phyloP scores from a whole-genome alignment of 345 rosid species.

The Hibiscus tridactylites region DNA sequence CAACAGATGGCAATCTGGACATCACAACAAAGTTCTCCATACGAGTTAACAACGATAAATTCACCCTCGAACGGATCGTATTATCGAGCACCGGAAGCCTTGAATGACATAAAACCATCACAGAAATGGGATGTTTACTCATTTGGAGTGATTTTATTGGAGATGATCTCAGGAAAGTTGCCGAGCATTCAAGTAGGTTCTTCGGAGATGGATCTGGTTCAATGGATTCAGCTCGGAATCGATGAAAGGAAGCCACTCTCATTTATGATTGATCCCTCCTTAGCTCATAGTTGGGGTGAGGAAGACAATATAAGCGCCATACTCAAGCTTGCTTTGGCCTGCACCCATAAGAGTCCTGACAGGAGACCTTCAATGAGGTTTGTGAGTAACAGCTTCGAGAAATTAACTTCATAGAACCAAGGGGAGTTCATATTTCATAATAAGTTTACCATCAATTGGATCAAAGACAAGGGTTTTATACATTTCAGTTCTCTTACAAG shows the following conservation, averaged over 20 bases:
- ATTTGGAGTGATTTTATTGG: slow-evolving; percentile 70
- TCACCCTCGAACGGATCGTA: slow-evolving; percentile 33
- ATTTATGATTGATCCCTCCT: slow-evolving; percentile 62
- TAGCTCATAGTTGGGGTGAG: slow-evolving; percentile 40
- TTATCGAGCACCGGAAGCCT: slow-evolving; percentile 83
- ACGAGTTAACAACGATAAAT: slow-evolving; percentile 26
- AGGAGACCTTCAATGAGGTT: slow-evolving; percentile 71
- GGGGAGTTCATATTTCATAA: background rate
- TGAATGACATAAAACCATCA: slow-evolving; percentile 59
- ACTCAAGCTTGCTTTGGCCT: slow-evolving; percentile 52
- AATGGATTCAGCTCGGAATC: slow-evolving; percentile 63
- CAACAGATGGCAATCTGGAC: slow-evolving; percentile 20
- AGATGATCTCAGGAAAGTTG: slow-evolving; percentile 64
- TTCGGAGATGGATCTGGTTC: slow-evolving; percentile 49
- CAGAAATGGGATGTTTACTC: slow-evolving; percentile 98
- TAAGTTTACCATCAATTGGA: background rate
- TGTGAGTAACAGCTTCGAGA: slow-evolving; percentile 46
- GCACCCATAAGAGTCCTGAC: slow-evolving; percentile 60
- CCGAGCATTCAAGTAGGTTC: slow-evolving; percentile 40
- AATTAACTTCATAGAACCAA: slow-evolving; percentile 16
- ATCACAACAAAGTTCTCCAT: slow-evolving; percentile 48
- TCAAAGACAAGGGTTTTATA: background rate
- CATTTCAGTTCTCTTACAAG: slow-evolving; percentile 1
- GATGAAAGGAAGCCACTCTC: slow-evolving; percentile 55
- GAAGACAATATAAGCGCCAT: slow-evolving; percentile 53